Base-by-base conservation (phyloP, 73 alveolate genomes). In the Halteria grandinella region DNA sequence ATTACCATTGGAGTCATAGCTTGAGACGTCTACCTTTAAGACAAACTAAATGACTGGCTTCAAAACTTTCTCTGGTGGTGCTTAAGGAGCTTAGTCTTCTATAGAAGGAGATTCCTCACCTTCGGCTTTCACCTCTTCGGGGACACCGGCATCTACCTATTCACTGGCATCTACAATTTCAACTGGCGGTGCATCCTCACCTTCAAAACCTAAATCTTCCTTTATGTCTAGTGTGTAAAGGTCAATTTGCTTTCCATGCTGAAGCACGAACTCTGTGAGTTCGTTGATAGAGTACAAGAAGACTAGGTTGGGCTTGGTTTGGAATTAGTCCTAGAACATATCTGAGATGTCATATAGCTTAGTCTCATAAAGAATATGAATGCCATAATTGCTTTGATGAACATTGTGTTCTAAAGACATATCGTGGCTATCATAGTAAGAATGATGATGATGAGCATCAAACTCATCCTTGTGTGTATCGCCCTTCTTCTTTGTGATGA, bases 281-380 rank as follows among this genome's bases (percentile, higher is more conserved):
- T 60, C 77, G 43, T 59, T 40, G 39, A 60, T 59, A 21, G 77
- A 60, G 21, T 60, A 60, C 6, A 60, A 59, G 77, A 60, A 60
- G 77, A 60, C 37, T 1, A 60, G 1, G 24, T 60, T 60, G 1
- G 77, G 3, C 36, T 57, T 57, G n/a, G n/a, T n/a, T n/a, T n/a
- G n/a, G n/a, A n/a, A n/a, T n/a, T n/a, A n/a, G n/a, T n/a, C n/a
- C n/a, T n/a, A n/a, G n/a, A n/a, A n/a, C n/a, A n/a, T n/a, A n/a
- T n/a, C n/a, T n/a, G 77, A 18, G n/a, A 60, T 37, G 43, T 60
- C 77, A 25, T 36, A 60, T 40, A 60, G 17, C 23, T 60, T 39
- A 14, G 10, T 39, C 15, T 39, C 50, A 39, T 11, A 11, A 10
- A 39, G 15, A 39, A 14, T 14, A 11, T 11, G 50, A 11, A 39